phyloP scores from a whole-genome alignment of 495 filamentous ascomycete species.

The Aspergillus sclerotiicarbonarius region DNA sequence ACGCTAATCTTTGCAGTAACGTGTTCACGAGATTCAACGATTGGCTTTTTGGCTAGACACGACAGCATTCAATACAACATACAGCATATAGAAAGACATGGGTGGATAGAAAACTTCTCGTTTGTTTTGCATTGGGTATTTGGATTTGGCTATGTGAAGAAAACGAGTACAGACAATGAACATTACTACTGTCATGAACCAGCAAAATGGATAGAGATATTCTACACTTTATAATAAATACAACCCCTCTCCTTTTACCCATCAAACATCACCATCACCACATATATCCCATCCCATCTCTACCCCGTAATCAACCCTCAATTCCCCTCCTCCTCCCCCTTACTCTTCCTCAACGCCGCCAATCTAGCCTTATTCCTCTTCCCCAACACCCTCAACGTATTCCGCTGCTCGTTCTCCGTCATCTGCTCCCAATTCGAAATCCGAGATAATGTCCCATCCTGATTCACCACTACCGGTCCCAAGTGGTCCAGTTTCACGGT shows the following conservation, averaged over 20 bases:
- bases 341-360: constrained; percentile 44
- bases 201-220: not conserved
- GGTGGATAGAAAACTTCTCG: not conserved
- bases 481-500: constrained; percentile 56
- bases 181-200: not conserved
- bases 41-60: constrained; percentile 19
- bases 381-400: constrained; percentile 59
- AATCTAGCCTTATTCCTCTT: constrained; percentile 62
- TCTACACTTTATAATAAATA: not conserved
- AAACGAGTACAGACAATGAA: too few relatives aligned
- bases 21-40: constrained; percentile 25
- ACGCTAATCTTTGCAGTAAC: constrained; percentile 23
- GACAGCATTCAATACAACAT: not conserved
- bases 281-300: too few relatives aligned
- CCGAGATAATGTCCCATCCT: constrained; percentile 61
- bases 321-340: constrained; percentile 12
- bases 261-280: not conserved
- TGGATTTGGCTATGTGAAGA: too few relatives aligned
- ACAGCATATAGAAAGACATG: not conserved
- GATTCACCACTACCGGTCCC: constrained; percentile 66
- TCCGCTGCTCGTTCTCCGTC: constrained; percentile 59
- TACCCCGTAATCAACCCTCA: not conserved
- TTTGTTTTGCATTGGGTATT: too few relatives aligned
- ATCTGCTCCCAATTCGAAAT: constrained; percentile 68
- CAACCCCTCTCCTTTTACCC: not conserved